A percentile compares a stretch with the other conserved stretches of the same genome.
Evolutionary conservation across 2,329 filamentous ascomycete genomes (phyloP).

Genomic region (Exophiala spinifera): DNA sequence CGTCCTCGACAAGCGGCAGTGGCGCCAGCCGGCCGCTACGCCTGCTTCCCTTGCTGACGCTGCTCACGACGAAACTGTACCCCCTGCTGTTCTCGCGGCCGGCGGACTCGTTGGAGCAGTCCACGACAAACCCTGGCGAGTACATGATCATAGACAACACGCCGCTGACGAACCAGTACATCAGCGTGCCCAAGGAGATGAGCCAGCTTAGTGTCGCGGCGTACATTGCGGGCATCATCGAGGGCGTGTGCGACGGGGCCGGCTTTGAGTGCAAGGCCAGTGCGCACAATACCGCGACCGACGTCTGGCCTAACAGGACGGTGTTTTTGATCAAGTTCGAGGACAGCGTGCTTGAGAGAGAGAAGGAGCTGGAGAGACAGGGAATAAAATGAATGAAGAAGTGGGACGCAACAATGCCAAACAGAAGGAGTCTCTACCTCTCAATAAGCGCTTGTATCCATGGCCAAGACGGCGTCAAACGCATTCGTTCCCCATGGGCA

Average conservation of each 20-base stretch:
- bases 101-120: conserved; percentile 90
- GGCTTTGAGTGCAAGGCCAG: conserved; percentile 86
- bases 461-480: no score
- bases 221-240: conserved; percentile 90
- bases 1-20: conserved; percentile 40
- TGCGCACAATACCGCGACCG: conserved; percentile 70
- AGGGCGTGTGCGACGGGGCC: conserved; percentile 91
- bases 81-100: conserved; percentile 85
- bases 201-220: conserved; percentile 94
- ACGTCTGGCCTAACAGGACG: conserved; percentile 94
- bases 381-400: conserved; percentile 42
- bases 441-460: no score
- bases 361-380: conserved; percentile 71
- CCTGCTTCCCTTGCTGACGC: conserved; percentile 87
- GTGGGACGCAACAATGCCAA: no score
- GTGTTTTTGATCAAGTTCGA: conserved; percentile 94
- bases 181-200: conserved; percentile 92
- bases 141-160: conserved; percentile 99
- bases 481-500: no score
- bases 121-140: conserved; percentile 79
- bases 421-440: no score
- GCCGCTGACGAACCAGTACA: conserved; percentile 89
- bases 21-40: conserved; percentile 73
- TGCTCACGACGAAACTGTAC: conserved; percentile 92
- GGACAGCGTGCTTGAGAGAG: conserved; percentile 84